Conservation (phyloP, 2,329 filamentous ascomycete genomes). For the Fusarium caatingaense region DNA sequence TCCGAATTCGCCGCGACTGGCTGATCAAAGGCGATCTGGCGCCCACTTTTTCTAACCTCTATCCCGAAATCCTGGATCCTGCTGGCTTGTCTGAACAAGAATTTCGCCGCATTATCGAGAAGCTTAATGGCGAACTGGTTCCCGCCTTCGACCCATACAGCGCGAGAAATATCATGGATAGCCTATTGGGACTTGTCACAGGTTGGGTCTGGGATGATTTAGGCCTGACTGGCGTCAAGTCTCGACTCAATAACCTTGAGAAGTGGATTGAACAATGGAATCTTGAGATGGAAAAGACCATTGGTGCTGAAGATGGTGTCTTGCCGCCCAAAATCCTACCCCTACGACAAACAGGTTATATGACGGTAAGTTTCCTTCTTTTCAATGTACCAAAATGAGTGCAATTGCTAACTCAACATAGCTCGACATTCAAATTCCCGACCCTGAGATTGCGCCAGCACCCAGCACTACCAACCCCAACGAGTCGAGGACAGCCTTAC, state of each 20-base stretch:
- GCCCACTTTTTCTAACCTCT: conserved; percentile 93
- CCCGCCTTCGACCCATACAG: conserved; percentile 84
- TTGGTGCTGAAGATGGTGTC: conserved; percentile 62
- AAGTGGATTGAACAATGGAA: conserved; percentile 91
- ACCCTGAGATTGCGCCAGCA: conserved; percentile 74
- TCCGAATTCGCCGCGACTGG: conserved; percentile 92
- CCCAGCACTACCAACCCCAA: conserved; percentile 57
- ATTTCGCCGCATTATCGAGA: conserved; percentile 84
- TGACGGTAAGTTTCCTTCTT: conserved; percentile 70
- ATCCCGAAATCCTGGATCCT: conserved; percentile 94
- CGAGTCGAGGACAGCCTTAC: conserved; percentile 51
- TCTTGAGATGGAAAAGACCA: conserved; percentile 69
- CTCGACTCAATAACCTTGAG: conserved; percentile 76
- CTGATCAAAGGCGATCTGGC: conserved; percentile 89
- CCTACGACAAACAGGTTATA: conserved; percentile 85
- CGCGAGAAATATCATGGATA: conserved; percentile 82
- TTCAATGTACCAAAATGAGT: background rate
- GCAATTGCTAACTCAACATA: conserved; percentile 49
- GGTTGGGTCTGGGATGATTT: conserved; percentile 96
- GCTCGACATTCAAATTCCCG: conserved; percentile 85
- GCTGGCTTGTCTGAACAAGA: conserved; percentile 84
- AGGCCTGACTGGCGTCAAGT: conserved; percentile 81
- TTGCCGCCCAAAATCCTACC: conserved; percentile 78
- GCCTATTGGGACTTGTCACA: conserved; percentile 81
- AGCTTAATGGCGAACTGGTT: conserved; percentile 81